A percentile compares a stretch with the other conserved stretches of the same genome.
Evolutionary conservation across 495 filamentous ascomycete genomes (phyloP).

Genomic region (Aspergillus bridgeri): DNA sequence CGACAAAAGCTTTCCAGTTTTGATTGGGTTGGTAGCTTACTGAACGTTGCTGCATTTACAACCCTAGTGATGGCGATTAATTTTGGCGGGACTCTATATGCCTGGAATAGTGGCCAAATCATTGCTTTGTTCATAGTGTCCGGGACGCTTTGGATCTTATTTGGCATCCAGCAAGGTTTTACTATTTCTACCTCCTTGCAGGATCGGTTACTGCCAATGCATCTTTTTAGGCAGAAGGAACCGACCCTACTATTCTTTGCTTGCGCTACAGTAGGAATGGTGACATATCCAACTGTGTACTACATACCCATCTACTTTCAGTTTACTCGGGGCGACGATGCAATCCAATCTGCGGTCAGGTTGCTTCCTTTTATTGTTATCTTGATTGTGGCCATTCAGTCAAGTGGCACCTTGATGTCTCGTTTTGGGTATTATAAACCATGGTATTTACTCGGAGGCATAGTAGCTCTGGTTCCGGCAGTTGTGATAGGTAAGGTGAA

Average conservation of each 20-base stretch:
- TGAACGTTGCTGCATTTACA: constrained; percentile 24
- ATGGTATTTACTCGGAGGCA: constrained; percentile 43
- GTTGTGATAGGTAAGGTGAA: constrained; percentile 15
- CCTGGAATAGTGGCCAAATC: constrained; percentile 23
- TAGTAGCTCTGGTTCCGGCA: constrained; percentile 6
- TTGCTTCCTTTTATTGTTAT: constrained; percentile 27
- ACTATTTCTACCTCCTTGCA: constrained; percentile 42
- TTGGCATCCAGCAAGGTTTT: constrained; percentile 45
- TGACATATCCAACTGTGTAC: constrained; percentile 40
- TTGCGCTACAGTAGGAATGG: constrained; percentile 25
- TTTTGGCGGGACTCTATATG: constrained; percentile 31
- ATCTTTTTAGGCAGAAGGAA: constrained; percentile 36
- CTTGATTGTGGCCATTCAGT: constrained; percentile 16
- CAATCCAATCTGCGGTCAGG: constrained; percentile 38
- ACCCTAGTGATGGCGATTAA: constrained; percentile 26
- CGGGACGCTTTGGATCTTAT: constrained; percentile 20
- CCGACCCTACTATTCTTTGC: constrained; percentile 43
- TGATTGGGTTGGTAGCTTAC: constrained; percentile 27
- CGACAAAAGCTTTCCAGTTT: constrained; percentile 33
- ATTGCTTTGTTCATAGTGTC: constrained; percentile 24
- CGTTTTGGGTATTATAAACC: constrained; percentile 51
- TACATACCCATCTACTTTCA: constrained; percentile 51
- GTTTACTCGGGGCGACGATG: constrained; percentile 36
- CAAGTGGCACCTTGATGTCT: constrained; percentile 42
- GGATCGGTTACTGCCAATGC: constrained; percentile 48